These are phyloP conservation scores for Helichrysum umbraculigerum DNA, from an alignment of 129 eudicot species.

Conservation along the genomic window DNA sequence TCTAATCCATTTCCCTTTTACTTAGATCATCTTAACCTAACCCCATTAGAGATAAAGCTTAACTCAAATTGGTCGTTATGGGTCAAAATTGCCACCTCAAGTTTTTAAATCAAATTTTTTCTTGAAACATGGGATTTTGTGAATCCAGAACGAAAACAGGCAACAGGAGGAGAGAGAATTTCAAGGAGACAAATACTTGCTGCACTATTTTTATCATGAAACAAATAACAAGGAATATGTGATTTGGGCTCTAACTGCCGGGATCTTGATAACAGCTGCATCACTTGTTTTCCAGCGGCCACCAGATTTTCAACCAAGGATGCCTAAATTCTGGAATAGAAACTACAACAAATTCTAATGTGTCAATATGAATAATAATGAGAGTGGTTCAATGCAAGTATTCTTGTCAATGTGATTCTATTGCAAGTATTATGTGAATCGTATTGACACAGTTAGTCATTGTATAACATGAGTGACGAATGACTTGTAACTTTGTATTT, in stretches of 20 bases:
- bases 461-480: background rate
- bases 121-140: slow-evolving; percentile 5
- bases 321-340: slow-evolving; percentile 52
- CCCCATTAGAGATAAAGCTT: too few species aligned
- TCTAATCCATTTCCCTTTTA: background rate
- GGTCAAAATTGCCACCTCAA: background rate
- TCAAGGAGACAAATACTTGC: slow-evolving; percentile 58
- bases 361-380: background rate
- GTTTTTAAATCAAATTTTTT: background rate
- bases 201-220: slow-evolving; percentile 67
- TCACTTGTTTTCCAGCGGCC: slow-evolving; percentile 54
- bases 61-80: background rate
- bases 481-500: background rate
- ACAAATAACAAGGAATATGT: slow-evolving; percentile 45
- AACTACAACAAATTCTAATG: slow-evolving; percentile 28
- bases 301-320: slow-evolving; percentile 57
- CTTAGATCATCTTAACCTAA: background rate
- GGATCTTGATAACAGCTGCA: slow-evolving; percentile 65
- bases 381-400: background rate
- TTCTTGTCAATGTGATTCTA: background rate
- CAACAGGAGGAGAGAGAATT: slow-evolving; percentile 51
- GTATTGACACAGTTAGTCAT: background rate
- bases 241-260: slow-evolving; percentile 91
- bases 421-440: background rate
- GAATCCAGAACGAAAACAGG: slow-evolving; percentile 63